Evolutionary conservation across 176 grass and related monocot species (phyloP).

Genomic region (Aegilops sharonensis): DNA sequence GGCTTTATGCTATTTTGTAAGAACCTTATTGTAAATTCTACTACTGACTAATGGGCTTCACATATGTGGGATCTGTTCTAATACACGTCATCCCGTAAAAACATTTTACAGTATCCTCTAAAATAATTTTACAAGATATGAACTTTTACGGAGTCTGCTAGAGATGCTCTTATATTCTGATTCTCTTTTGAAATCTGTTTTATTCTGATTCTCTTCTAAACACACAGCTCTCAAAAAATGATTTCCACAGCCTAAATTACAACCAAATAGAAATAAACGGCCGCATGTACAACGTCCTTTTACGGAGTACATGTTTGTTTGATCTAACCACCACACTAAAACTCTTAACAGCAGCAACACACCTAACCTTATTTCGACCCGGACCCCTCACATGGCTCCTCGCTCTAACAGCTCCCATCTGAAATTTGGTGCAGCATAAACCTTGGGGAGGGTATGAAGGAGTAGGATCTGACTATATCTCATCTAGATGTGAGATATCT

Average conservation of each 20-base stretch:
- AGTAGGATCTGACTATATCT: constrained; percentile 12
- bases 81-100: too few species aligned
- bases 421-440: constrained; percentile 71
- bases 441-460: constrained; percentile 69
- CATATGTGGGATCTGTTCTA: too few species aligned
- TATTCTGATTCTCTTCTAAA: background rate
- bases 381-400: constrained; percentile 49
- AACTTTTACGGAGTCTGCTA: too few species aligned
- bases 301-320: background rate
- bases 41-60: too few species aligned
- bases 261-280: background rate
- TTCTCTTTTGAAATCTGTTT: background rate
- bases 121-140: too few species aligned
- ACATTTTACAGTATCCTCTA: too few species aligned
- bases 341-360: constrained; percentile 12
- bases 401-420: constrained; percentile 87
- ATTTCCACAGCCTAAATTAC: constrained; percentile 22
- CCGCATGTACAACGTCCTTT: background rate
- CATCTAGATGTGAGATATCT: too few species aligned
- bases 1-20: too few species aligned
- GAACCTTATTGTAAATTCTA: too few species aligned
- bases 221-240: background rate
- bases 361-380: constrained; percentile 25
- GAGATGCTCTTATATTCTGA: too few species aligned
- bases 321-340: constrained; percentile 32